Evolutionary conservation across 306 rosid genomes (phyloP), one percentile per base, ranked within the genome.

Genomic region (Citrullus mucosospermus): DNA sequence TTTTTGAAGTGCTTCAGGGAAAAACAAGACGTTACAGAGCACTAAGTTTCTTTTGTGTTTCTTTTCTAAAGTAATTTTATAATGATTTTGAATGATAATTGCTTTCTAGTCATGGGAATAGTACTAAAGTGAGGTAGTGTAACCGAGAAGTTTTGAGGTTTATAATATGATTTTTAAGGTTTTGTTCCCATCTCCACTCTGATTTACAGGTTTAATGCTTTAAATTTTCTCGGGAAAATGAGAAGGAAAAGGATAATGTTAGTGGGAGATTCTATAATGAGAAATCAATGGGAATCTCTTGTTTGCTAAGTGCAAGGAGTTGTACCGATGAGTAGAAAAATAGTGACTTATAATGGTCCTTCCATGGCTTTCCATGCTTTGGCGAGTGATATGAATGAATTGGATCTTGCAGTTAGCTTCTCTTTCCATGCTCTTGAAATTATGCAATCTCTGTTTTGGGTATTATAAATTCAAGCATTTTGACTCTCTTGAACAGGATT

Each of bases 251-350:
- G 98, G 79, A 89, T 95, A 83, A 87, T 95, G 97, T 72, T 95
- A 81, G 98, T 95, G 75, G 98, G 98, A 38, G 98, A 95, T 86
- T 95, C 98, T 74, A 95, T 95, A 79, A 89, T 91, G 91, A 92
- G 98, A 81, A 95, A 95, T 80, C 98, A 95, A 75, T 95, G 98
- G 98, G 98, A 95, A 78, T 95, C 97, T 80, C 97, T 95, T 4
- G 97, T 92, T 50, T 95, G 97, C 81, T 87, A 91, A 51, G 91
- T 95, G 55, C 96, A 95, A 83, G 97, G 97, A 85, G 97, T 92
- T 70, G 83, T 95, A 63, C 96, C 98, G 41, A 88, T 89, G 18
- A 88, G 81, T 74, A 82, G 87, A 59, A 95, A 95, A 80, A 89
- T 53, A 56, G 97, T 95, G 32, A 85, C 90, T 12, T 91, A 91